These are phyloP conservation scores for Exserohilum rostratum DNA, from an alignment of 2,329 filamentous ascomycete genomes.

Conservation along the genomic window DNA sequence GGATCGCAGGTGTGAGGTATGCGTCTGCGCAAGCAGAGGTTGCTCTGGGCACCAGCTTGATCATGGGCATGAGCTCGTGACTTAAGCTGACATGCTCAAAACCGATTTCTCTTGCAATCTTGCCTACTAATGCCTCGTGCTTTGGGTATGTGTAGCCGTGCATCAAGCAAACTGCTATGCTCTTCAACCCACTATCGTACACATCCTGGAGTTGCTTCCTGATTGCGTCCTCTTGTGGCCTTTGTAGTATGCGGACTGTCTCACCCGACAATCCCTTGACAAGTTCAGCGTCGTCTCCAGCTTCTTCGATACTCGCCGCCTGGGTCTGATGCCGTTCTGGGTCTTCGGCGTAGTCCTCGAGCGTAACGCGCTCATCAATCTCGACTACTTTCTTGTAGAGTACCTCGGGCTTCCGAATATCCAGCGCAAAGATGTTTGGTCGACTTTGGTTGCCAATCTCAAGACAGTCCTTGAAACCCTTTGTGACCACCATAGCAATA, in stretches of 20 bases:
- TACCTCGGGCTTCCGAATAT: constrained; percentile 84
- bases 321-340: constrained; percentile 68
- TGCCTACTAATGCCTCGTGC: constrained; percentile 80
- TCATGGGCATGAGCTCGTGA: constrained; percentile 86
- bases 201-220: constrained; percentile 68
- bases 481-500: constrained; percentile 85
- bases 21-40: constrained; percentile 81
- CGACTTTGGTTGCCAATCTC: constrained; percentile 89
- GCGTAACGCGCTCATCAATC: constrained; percentile 85
- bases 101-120: constrained; percentile 78
- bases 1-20: constrained; percentile 79
- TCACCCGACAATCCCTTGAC: constrained; percentile 77
- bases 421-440: constrained; percentile 88
- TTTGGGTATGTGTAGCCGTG: constrained; percentile 90
- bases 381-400: constrained; percentile 87
- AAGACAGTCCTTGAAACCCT: constrained; percentile 85
- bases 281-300: constrained; percentile 58
- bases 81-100: constrained; percentile 83
- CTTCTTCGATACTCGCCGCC: constrained; percentile 57
- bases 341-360: constrained; percentile 92
- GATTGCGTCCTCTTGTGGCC: constrained; percentile 65
- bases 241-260: constrained; percentile 70
- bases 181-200: constrained; percentile 73
- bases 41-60: constrained; percentile 76
- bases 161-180: constrained; percentile 89